Conservation (phyloP, 768 basidiomycete species). For the Mycena rebaudengoi region DNA sequence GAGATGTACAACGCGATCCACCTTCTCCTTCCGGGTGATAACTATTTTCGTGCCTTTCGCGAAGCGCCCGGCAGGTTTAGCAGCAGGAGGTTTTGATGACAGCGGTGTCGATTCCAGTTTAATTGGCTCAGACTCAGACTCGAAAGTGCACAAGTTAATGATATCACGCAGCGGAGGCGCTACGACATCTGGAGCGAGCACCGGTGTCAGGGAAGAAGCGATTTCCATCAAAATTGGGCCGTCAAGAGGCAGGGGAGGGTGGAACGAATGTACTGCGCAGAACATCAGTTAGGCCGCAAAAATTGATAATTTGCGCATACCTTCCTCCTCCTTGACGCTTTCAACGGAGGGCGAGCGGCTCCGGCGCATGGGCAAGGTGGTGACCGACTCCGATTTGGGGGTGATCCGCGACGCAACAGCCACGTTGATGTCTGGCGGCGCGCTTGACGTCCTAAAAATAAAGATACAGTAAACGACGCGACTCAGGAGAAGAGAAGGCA, state of each 20-base stretch:
- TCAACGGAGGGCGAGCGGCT: too few species aligned
- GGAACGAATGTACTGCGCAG: too few species aligned
- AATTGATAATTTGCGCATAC: too few species aligned
- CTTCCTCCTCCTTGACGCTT: too few species aligned
- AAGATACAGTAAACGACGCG: neutral
- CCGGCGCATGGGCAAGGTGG: too few species aligned
- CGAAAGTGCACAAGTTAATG: neutral
- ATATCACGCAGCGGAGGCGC: neutral
- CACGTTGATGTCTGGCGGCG: neutral
- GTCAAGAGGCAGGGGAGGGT: too few species aligned
- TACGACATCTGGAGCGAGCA: neutral
- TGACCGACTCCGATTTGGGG: too few species aligned
- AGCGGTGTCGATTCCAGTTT: neutral
- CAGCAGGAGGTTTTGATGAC: neutral
- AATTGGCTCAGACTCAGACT: neutral
- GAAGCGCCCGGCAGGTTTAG: too few species aligned
- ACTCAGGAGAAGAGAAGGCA: neutral
- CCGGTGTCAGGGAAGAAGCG: neutral
- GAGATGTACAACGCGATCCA: neutral
- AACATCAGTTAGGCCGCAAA: too few species aligned
- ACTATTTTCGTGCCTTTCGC: neutral
- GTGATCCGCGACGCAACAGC: too few species aligned
- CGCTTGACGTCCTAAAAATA: neutral
- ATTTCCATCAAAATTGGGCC: too few species aligned
- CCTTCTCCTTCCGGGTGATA: neutral